Evolutionary conservation across 305 asterid species (phyloP).

Genomic region (Ajuga reptans): DNA sequence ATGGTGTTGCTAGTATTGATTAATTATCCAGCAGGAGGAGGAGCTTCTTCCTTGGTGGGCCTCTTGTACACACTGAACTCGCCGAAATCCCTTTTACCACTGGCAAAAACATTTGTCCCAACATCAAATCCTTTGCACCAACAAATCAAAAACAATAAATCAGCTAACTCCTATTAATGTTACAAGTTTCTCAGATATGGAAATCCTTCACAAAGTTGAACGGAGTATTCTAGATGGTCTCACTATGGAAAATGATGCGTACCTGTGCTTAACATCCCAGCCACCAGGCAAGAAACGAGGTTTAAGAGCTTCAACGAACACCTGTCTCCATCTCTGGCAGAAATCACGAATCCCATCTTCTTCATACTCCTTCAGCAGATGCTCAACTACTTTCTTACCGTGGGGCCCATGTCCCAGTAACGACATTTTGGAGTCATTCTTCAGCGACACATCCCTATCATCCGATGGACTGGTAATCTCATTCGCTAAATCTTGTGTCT

Average conservation of each 20-base stretch:
- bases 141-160: slow-evolving; percentile 23
- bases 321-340: slow-evolving; percentile 93
- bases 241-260: background rate
- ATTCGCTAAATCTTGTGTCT: slow-evolving; percentile 27
- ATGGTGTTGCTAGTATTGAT: too few relatives aligned
- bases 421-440: slow-evolving; percentile 51
- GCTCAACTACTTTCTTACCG: slow-evolving; percentile 69
- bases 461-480: slow-evolving; percentile 19
- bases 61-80: slow-evolving; percentile 68
- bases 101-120: slow-evolving; percentile 45
- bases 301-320: slow-evolving; percentile 71
- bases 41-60: slow-evolving; percentile 33
- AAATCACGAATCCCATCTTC: slow-evolving; percentile 77
- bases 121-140: slow-evolving; percentile 44
- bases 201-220: background rate
- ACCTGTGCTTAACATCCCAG: slow-evolving; percentile 98
- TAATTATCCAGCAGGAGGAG: slow-evolving; percentile 14
- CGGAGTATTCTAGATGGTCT: background rate
- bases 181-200: background rate
- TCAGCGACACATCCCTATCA: slow-evolving; percentile 27
- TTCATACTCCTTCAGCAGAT: slow-evolving; percentile 59
- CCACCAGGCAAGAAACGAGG: slow-evolving; percentile 96
- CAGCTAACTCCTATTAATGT: slow-evolving; percentile 6
- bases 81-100: slow-evolving; percentile 91
- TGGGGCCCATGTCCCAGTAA: slow-evolving; percentile 94